Conservation (phyloP, 768 basidiomycete genomes). For the Basidioascus undulatus region DNA sequence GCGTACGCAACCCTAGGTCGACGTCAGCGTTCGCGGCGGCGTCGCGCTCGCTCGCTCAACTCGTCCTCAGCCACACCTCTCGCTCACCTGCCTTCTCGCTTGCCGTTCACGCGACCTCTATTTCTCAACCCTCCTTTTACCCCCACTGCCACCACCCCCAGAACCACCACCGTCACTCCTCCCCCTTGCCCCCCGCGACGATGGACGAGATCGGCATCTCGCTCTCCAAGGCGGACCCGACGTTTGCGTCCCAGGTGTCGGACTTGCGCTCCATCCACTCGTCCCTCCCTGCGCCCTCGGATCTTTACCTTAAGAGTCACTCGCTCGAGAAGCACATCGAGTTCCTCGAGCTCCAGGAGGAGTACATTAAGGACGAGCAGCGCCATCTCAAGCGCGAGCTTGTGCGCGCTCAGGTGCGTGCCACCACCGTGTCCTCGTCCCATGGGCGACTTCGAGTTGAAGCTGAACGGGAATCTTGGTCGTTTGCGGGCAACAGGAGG, state of each 20-base stretch:
- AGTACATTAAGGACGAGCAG: constrained; percentile 97
- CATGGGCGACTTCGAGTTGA: too few relatives aligned
- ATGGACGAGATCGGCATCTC: constrained; percentile 87
- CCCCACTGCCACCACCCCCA: too few relatives aligned
- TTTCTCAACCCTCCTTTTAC: too few relatives aligned
- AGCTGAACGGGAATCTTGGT: too few relatives aligned
- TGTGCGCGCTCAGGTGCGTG: constrained; percentile 81
- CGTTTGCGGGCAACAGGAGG: too few relatives aligned
- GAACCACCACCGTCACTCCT: neutral
- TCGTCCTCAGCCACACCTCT: too few relatives aligned
- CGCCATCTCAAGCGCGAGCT: constrained; percentile 93
- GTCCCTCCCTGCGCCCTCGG: constrained; percentile 44
- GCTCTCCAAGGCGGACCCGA: constrained; percentile 68
- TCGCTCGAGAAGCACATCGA: constrained; percentile 83
- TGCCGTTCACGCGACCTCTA: too few relatives aligned
- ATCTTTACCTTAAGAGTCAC: constrained; percentile 93
- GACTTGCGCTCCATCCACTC: constrained; percentile 73
- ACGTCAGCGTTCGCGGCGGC: too few relatives aligned
- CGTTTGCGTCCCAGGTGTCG: constrained; percentile 61
- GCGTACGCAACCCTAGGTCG: too few relatives aligned
- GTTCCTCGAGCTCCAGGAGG: constrained; percentile 60
- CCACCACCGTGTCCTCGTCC: too few relatives aligned
- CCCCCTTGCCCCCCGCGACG: constrained; percentile 6
- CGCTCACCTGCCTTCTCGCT: too few relatives aligned
- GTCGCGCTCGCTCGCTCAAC: too few relatives aligned